Evolutionary conservation across 768 basidiomycete genomes (phyloP), one percentile per base, ranked within the genome.

Genomic region (Mycena indigotica): DNA sequence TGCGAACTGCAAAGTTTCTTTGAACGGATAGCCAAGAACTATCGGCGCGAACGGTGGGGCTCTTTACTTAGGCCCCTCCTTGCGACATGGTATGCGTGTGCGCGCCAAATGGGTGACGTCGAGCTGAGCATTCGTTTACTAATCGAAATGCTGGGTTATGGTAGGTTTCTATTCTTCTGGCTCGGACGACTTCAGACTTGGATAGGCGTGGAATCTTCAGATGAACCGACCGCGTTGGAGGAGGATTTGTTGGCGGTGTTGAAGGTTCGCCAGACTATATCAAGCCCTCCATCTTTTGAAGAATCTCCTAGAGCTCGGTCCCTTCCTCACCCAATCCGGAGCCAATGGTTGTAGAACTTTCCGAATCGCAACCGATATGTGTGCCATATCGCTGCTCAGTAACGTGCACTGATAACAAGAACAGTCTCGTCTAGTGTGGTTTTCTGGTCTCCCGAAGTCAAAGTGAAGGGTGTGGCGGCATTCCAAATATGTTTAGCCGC

Each of bases 21-120:
- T 70, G 95, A 96, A 67, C 86, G 95, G 15, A 96, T 98, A 57
- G 88, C 90, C 1, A 89, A 85, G 69, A 89, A 87, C 0, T 98
- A 97, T 67, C 84, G 89, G n/a, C 78, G 84, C 50, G 95, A 98
- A 70, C 78, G 81, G 50, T 98, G 95, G 95, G 75, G 77, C 8
- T 68, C 81, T 0, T 81, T 97, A 74, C 79, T 96, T 16, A 79
- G 80, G 48, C 85, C 91, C 6, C 82, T 97, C 12, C 77, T 95
- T 41, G 75, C 78, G 32, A 85, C 86, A 30, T 94, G 92, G 91
- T 91, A 91, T 72, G 78, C 85, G 2, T 95, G 91, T 69, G 90
- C 91, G 1, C 87, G 88, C 69, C 83, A 83, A 64, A 77, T 92
- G 1, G 89, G 85, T 0, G 87, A 93, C 63, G 83, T 91, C 19